Evolutionary conservation across 2,329 filamentous ascomycete species (phyloP).

Genomic region (Hawksworthiomyces lignivorus): DNA sequence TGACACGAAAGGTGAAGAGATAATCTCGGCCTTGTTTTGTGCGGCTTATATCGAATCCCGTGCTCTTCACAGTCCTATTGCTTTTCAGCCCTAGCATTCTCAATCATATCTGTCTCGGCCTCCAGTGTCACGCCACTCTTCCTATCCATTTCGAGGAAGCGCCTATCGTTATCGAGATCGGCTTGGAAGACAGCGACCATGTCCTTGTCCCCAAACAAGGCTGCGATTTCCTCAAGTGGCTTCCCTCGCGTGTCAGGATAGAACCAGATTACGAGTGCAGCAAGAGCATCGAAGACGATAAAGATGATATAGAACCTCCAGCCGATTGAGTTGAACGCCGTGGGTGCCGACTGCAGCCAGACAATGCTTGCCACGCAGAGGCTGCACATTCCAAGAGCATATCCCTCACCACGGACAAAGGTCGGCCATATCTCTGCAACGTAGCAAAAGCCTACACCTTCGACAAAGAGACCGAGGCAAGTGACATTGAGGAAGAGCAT

Average conservation of each 20-base stretch:
- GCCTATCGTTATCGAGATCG: no score
- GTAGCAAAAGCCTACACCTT: background rate
- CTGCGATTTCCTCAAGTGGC: background rate
- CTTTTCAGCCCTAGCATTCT: no score
- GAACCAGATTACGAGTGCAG: no score
- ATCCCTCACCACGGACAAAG: background rate
- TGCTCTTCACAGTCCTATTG: no score
- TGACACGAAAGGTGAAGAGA: no score
- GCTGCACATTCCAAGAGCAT: background rate
- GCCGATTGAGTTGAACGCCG: background rate
- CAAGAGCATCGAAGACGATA: no score
- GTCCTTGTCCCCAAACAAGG: background rate
- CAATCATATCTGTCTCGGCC: no score
- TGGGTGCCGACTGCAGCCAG: background rate
- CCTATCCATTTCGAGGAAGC: no score
- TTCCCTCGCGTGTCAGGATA: constrained; percentile 1
- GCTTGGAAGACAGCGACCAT: no score
- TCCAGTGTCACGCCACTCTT: no score
- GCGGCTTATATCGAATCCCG: no score
- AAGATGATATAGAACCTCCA: constrained; percentile 2
- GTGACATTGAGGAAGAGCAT: constrained; percentile 6
- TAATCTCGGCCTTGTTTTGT: no score
- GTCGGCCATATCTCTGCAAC: constrained; percentile 1
- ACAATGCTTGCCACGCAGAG: background rate
- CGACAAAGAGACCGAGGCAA: background rate